phyloP scores from a whole-genome alignment of 495 filamentous ascomycete genomes.

The Lasiosphaeria miniovina region DNA sequence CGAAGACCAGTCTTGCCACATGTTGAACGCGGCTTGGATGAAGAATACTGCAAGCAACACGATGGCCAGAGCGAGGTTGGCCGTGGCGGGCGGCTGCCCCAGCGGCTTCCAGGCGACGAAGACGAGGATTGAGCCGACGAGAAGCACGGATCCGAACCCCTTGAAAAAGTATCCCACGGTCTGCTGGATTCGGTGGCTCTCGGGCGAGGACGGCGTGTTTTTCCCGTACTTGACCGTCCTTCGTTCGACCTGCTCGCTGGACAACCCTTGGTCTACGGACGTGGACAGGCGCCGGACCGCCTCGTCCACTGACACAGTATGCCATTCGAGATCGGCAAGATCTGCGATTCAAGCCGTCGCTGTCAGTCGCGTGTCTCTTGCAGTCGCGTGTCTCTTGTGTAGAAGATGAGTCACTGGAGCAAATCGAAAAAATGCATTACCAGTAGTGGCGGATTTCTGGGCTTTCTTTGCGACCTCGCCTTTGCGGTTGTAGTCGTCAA shows the following conservation, averaged over 20 bases:
- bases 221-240: constrained; percentile 17
- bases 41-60: constrained; percentile 63
- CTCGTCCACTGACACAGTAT: constrained; percentile 49
- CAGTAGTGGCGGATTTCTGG: constrained; percentile 41
- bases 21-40: constrained; percentile 67
- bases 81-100: constrained; percentile 58
- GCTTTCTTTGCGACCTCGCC: constrained; percentile 37
- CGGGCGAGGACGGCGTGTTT: constrained; percentile 59
- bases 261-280: constrained; percentile 33
- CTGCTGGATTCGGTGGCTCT: constrained; percentile 54
- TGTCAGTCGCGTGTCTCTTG: too few relatives aligned
- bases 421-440: constrained; percentile 19
- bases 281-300: constrained; percentile 52
- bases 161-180: constrained; percentile 68
- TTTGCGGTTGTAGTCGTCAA: constrained; percentile 48
- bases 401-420: not conserved
- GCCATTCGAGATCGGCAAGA: constrained; percentile 33
- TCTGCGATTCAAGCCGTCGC: constrained; percentile 22
- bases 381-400: too few relatives aligned
- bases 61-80: constrained; percentile 66
- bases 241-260: constrained; percentile 20
- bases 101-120: constrained; percentile 70
- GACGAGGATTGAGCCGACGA: constrained; percentile 60
- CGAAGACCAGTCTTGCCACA: constrained; percentile 62
- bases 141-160: constrained; percentile 63